phyloP scores from a whole-genome alignment of 2,329 filamentous ascomycete species.

The Fusarium oxysporum region DNA sequence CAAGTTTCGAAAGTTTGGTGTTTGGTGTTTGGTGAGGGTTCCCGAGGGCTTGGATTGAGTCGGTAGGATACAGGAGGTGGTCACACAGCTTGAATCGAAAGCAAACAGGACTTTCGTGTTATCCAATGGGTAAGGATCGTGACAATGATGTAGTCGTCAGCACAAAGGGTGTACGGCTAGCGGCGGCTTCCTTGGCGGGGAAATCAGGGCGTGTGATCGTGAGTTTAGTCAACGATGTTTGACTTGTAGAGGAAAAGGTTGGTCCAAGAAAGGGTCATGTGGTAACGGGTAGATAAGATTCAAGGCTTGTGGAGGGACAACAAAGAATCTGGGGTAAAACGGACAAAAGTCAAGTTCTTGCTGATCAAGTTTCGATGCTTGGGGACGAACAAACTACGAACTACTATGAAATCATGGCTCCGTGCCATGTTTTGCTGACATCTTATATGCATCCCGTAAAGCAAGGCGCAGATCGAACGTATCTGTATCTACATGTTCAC shows the following conservation, averaged over 20 bases:
- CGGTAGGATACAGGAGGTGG: neutral
- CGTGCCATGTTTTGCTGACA: slow-evolving; percentile 1
- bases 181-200: slow-evolving; percentile 36
- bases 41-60: neutral
- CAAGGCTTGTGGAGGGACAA: slow-evolving; percentile 30
- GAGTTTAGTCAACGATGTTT: slow-evolving; percentile 29
- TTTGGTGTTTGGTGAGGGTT: neutral
- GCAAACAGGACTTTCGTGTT: slow-evolving; percentile 1
- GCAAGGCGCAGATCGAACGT: slow-evolving; percentile 2
- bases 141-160: slow-evolving; percentile 39
- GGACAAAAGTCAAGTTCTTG: neutral
- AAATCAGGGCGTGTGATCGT: slow-evolving; percentile 40
- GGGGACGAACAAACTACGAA: neutral
- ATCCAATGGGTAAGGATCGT: slow-evolving; percentile 15
- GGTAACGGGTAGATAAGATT: slow-evolving; percentile 22
- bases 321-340: slow-evolving; percentile 20
- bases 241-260: slow-evolving; percentile 34
- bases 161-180: slow-evolving; percentile 39
- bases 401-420: neutral
- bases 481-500: slow-evolving; percentile 1
- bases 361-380: slow-evolving; percentile 6
- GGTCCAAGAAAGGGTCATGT: slow-evolving; percentile 35
- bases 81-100: neutral
- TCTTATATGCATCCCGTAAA: slow-evolving; percentile 22
- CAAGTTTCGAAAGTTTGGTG: neutral